Conservation (phyloP, 2,329 filamentous ascomycete species). For the Huntiella abstrusa region DNA sequence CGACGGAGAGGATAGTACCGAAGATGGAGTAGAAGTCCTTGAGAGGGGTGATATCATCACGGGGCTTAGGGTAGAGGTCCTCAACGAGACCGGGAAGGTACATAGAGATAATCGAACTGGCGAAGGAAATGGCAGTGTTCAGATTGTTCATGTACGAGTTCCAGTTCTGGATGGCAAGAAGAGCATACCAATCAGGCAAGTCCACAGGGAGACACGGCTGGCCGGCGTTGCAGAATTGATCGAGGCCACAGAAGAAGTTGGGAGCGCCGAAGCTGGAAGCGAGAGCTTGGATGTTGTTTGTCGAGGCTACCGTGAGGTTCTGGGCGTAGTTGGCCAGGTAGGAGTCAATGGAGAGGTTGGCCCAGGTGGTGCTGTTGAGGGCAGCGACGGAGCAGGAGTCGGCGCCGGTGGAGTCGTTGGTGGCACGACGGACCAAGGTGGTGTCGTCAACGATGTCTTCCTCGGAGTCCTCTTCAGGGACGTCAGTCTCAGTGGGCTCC, state of each 20-base stretch:
- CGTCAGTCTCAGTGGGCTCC: no score
- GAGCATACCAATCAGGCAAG: constrained; percentile 11
- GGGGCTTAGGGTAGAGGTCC: constrained; percentile 11
- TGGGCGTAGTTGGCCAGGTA: constrained; percentile 9
- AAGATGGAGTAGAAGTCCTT: constrained; percentile 11
- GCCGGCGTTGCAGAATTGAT: constrained; percentile 12
- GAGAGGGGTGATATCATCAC: constrained; percentile 9
- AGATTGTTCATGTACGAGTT: constrained; percentile 13
- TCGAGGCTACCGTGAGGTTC: constrained; percentile 1
- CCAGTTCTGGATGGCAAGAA: constrained; percentile 12
- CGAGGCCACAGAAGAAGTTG: constrained; percentile 13
- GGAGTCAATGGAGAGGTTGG: constrained; percentile 2
- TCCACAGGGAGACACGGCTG: constrained; percentile 12
- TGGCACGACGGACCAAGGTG: no score
- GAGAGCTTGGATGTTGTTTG: constrained; percentile 11
- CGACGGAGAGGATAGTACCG: constrained; percentile 5
- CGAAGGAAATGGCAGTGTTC: constrained; percentile 12
- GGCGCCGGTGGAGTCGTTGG: not conserved
- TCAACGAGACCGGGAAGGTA: constrained; percentile 11
- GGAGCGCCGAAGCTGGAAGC: constrained; percentile 11
- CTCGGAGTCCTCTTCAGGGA: no score
- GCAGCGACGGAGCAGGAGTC: not conserved
- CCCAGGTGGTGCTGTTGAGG: constrained; percentile 3
- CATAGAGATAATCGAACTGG: constrained; percentile 11
- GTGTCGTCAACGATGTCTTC: no score